These are phyloP conservation scores for Suhomyces faveliae DNA, from an alignment of 805 yeast species.

Conservation along the genomic window DNA sequence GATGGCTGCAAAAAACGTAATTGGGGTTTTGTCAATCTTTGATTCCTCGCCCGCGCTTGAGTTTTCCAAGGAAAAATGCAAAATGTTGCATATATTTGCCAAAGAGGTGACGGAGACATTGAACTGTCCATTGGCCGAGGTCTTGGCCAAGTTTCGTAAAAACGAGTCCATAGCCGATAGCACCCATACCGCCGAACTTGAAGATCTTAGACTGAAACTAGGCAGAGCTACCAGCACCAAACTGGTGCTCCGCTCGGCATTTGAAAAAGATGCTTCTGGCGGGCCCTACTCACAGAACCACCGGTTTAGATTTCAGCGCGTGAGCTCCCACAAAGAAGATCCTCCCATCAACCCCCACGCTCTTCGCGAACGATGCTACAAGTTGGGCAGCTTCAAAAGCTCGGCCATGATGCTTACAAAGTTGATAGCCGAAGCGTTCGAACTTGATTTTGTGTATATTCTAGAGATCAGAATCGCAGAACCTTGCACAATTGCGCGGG, in stretches of 20 bases:
- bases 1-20: conserved; percentile 33
- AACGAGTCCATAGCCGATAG: not conserved
- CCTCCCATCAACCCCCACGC: conserved; percentile 21
- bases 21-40: conserved; percentile 62
- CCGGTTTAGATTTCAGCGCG: conserved; percentile 41
- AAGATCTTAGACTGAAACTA: conserved; percentile 34
- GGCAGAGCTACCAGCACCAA: conserved; percentile 60
- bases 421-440: conserved; percentile 30
- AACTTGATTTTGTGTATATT: conserved; percentile 47
- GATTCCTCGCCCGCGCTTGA: conserved; percentile 44
- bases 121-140: conserved; percentile 28
- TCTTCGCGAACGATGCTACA: conserved; percentile 35
- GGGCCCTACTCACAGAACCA: conserved; percentile 54
- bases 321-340: conserved; percentile 3
- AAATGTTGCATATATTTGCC: conserved; percentile 37
- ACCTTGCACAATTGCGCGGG: conserved; percentile 38
- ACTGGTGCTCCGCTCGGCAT: conserved; percentile 38
- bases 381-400: conserved; percentile 39
- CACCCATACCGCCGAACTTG: conserved; percentile 20
- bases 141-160: conserved; percentile 1
- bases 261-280: conserved; percentile 66
- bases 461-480: conserved; percentile 53
- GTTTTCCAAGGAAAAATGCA: conserved; percentile 35
- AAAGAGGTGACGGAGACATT: conserved; percentile 43
- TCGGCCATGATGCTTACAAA: conserved; percentile 45